phyloP scores from a whole-genome alignment of 1,139 yeast genomes.

The Yarrowia galli region DNA sequence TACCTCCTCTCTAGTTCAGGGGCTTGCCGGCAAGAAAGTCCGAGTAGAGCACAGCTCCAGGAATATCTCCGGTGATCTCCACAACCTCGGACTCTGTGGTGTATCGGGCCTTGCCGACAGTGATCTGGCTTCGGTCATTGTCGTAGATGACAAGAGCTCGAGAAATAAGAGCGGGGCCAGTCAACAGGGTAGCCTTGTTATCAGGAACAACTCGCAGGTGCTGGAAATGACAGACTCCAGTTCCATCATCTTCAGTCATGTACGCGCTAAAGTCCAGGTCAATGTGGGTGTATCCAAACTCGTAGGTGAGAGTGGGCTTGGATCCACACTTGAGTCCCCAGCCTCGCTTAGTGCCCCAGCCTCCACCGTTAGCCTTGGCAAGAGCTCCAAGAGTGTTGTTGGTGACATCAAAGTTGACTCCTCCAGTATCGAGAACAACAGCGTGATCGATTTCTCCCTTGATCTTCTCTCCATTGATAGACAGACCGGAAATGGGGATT shows the following conservation, averaged over 20 bases:
- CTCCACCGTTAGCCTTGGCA: not conserved
- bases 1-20: not conserved
- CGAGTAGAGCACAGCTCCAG: not conserved
- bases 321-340: not conserved
- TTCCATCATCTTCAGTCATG: not conserved
- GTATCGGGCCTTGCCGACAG: not conserved
- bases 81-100: not conserved
- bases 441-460: not conserved
- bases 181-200: not conserved
- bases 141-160: not conserved
- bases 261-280: not conserved
- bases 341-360: not conserved
- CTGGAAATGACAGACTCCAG: not conserved
- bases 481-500: not conserved
- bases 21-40: too few relatives aligned
- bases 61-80: conserved; percentile 10
- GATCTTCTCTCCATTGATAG: not conserved
- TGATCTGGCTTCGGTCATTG: conserved; percentile 10
- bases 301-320: not conserved
- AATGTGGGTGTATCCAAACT: conserved; percentile 3
- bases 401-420: not conserved
- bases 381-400: not conserved
- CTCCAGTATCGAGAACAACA: conserved; percentile 5
- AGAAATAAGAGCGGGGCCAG: conserved; percentile 1
- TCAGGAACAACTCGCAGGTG: not conserved